Conservation (phyloP, 2,329 filamentous ascomycete species). For the Pleomassaria siparia region DNA sequence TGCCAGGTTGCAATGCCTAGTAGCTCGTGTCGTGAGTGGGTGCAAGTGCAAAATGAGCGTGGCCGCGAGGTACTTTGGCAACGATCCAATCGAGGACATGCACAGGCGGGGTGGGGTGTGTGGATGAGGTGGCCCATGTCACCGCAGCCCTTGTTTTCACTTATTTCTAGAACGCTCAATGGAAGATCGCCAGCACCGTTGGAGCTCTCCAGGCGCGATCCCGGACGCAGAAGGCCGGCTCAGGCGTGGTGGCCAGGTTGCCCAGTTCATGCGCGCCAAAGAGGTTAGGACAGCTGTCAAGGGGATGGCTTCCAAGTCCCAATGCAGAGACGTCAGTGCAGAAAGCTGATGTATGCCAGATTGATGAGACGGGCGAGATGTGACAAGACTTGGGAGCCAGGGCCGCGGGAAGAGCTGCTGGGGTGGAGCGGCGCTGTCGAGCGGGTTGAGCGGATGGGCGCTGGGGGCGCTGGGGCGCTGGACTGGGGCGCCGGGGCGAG, state of each 20-base stretch:
- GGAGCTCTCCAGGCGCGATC: constrained; percentile 39
- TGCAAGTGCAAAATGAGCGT: constrained; percentile 42
- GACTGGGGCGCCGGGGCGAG: not conserved
- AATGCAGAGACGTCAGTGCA: constrained; percentile 36
- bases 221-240: constrained; percentile 28
- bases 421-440: constrained; percentile 15
- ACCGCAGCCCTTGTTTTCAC: constrained; percentile 35
- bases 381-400: constrained; percentile 29
- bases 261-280: constrained; percentile 38
- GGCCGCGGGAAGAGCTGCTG: constrained; percentile 24
- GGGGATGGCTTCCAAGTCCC: constrained; percentile 33
- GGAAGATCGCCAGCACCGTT: constrained; percentile 48
- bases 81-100: constrained; percentile 29
- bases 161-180: constrained; percentile 47
- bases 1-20: constrained; percentile 39
- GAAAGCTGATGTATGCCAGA: constrained; percentile 33
- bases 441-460: constrained; percentile 9
- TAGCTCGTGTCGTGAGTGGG: constrained; percentile 45
- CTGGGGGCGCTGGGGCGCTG: too few relatives aligned
- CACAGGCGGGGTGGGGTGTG: constrained; percentile 17
- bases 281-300: constrained; percentile 34
- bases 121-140: constrained; percentile 27
- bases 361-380: constrained; percentile 28
- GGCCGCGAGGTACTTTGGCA: constrained; percentile 34
- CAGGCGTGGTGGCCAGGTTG: constrained; percentile 39